Evolutionary conservation across 371 early-diverging fungal species (phyloP), one percentile per base, ranked within the genome.

Genomic region (Lichtheimia ornata): DNA sequence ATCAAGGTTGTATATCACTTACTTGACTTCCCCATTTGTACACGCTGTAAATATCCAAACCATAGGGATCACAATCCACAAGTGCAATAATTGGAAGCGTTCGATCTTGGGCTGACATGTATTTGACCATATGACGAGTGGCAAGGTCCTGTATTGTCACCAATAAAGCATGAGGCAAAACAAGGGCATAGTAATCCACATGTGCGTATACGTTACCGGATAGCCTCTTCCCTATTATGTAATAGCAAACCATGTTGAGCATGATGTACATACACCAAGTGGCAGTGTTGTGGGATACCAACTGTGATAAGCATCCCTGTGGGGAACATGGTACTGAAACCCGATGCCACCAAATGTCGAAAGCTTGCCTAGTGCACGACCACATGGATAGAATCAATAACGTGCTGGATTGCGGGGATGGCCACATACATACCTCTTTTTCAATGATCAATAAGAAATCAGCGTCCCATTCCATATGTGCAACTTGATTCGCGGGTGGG

Each of bases 21-120:
- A 77, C 81, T 50, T 59, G 59, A 18, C 74, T 70, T 12, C 82
- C 82, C 73, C 76, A 81, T 61, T 77, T 81, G 52, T 81, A 81
- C 4, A 76, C 71, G n/a, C 72, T 58, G 57, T 72, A 78, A 15
- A 81, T 81, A 50, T 81, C 82, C 15, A 81, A 54, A 0, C 82
- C 82, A 59, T 81, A 70, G 1, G 78, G 78, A 59, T 81, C 82
- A 61, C 69, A 67, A 24, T 81, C 82, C 62, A 78, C 67, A 14
- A 81, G 53, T 6, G 72, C 74, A 9, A 71, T 50, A 5, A 81
- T 69, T 18, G 69, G 74, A 2, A 71, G 59, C 0, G 25, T 35
- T 17, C 28, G 53, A 56, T 62, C 56, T 1, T 67, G 61, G 5
- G 18, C 66, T 0, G 74, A 63, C 22, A 76, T 56, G 30, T 72